Evolutionary conservation across 345 rosid genomes (phyloP), one percentile per base, ranked within the genome.

Genomic region (Eucalyptus coolabah): DNA sequence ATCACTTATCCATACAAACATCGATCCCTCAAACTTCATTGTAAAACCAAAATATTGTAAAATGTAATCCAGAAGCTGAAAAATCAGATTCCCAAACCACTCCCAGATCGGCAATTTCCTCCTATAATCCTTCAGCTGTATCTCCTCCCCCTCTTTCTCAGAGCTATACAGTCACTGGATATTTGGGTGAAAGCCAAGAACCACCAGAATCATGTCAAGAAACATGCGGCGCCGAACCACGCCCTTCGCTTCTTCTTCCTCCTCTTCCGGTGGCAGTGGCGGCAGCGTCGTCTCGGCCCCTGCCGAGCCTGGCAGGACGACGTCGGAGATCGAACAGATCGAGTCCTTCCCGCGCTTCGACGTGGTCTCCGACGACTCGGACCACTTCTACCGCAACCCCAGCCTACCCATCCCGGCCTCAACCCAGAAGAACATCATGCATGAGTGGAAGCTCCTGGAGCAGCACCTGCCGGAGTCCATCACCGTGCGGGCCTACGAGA

Each of bases 401-500:
- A 77, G 47, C 9, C 47, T 0, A 26, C 1, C 85, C 85, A 40
- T 77, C 85, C 47, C 30, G 17, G 47, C 47, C 8, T 2, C 8
- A 24, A 77, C 85, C 86, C 91, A 89, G 88, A 95, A 91, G 92
- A 92, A 88, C 90, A 94, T 95, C 88, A 92, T 92, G 93, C 89
- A 91, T 40, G 96, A 95, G 65, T 95, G 96, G 96, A 92, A 85
- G 87, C 91, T 93, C 88, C 95, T 95, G 14, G 92, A 91, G 59
- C 89, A 90, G 49, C 26, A 92, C 91, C 93, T 95, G 21, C 96
- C 97, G 5, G 93, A 91, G 9, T 89, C 95, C n/a, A 94, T 95
- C 90, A 89, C 82, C 85, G 97, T 94, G 7, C 95, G 95, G 37
- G 95, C 87, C 87, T 94, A 94, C 93, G 97, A 94, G 89, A 88